A percentile compares a stretch with the other conserved stretches of the same genome.
phyloP scores from a whole-genome alignment of 1,284 basidiomycete species.

The Schizopora paradoxa region DNA sequence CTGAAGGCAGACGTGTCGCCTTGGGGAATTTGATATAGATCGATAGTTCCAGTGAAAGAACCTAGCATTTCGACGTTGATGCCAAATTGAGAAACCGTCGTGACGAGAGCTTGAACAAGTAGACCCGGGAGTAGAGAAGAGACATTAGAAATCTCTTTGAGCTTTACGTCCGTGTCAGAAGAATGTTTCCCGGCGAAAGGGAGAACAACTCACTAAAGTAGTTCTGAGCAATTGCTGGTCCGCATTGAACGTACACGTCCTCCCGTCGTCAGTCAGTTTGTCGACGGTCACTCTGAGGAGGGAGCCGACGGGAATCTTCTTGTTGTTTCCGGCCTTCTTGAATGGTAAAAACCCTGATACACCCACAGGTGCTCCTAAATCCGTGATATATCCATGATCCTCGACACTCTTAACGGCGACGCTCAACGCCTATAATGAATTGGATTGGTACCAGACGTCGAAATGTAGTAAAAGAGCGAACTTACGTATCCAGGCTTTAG shows the following conservation, averaged over 20 bases:
- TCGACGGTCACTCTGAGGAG: constrained; percentile 60
- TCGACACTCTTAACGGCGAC: constrained; percentile 83
- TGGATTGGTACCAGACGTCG: constrained; percentile 14
- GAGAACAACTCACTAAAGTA: constrained; percentile 44
- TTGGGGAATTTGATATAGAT: constrained; percentile 71
- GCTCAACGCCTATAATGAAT: constrained; percentile 53
- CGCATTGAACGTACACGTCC: constrained; percentile 59
- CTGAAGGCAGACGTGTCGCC: constrained; percentile 56
- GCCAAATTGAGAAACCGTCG: constrained; percentile 73
- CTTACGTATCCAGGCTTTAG: constrained; percentile 70
- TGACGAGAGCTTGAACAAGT: constrained; percentile 83
- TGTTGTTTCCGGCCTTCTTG: constrained; percentile 38
- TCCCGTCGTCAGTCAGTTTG: constrained; percentile 63
- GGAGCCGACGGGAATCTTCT: constrained; percentile 53
- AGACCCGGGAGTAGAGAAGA: constrained; percentile 84
- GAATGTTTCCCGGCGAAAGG: no score
- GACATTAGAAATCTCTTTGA: constrained; percentile 75
- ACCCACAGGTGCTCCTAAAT: constrained; percentile 74
- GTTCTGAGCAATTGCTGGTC: constrained; percentile 42
- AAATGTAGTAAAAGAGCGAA: constrained; percentile 7
- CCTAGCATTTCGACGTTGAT: constrained; percentile 89
- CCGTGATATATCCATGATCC: constrained; percentile 92
- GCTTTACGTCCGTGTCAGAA: constrained; percentile 28
- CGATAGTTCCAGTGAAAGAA: constrained; percentile 90
- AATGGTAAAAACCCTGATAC: constrained; percentile 77